phyloP scores from a whole-genome alignment of 176 grass and related monocot genomes.

The Eragrostis curvula region DNA sequence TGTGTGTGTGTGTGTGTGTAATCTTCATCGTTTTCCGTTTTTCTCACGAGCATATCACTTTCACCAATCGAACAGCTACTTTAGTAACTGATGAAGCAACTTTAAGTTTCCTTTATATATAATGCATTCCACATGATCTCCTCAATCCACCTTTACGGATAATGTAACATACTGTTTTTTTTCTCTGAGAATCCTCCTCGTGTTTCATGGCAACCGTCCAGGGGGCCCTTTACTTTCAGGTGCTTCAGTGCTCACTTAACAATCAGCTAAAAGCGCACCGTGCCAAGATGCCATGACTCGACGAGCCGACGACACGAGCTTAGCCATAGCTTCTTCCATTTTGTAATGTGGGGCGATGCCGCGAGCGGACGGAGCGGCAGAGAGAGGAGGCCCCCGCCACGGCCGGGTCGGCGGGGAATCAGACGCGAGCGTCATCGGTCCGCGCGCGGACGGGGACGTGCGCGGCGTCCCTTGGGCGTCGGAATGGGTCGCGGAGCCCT shows the following conservation, averaged over 20 bases:
- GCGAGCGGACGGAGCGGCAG: conserved; percentile 11
- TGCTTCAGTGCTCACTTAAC: neutral
- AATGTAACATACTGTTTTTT: neutral
- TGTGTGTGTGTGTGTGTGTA: no score
- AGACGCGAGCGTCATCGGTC: neutral
- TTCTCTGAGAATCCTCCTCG: neutral
- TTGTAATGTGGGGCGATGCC: conserved; percentile 5
- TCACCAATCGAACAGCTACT: no score
- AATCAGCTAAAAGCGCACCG: neutral
- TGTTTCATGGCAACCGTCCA: neutral
- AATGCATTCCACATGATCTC: neutral
- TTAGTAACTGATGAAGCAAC: neutral
- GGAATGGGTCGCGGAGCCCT: conserved; percentile 42
- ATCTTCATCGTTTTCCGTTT: no score
- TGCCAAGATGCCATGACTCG: neutral
- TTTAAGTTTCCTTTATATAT: neutral
- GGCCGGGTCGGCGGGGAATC: neutral
- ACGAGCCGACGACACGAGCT: neutral
- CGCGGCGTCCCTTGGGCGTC: conserved; percentile 46
- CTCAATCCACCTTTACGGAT: neutral
- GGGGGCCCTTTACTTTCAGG: neutral
- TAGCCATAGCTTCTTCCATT: neutral
- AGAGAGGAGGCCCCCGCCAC: neutral
- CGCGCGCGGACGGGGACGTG: neutral
- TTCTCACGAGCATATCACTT: no score